Evolutionary conservation across 345 rosid species (phyloP).

Genomic region (Sapria himalayana): DNA sequence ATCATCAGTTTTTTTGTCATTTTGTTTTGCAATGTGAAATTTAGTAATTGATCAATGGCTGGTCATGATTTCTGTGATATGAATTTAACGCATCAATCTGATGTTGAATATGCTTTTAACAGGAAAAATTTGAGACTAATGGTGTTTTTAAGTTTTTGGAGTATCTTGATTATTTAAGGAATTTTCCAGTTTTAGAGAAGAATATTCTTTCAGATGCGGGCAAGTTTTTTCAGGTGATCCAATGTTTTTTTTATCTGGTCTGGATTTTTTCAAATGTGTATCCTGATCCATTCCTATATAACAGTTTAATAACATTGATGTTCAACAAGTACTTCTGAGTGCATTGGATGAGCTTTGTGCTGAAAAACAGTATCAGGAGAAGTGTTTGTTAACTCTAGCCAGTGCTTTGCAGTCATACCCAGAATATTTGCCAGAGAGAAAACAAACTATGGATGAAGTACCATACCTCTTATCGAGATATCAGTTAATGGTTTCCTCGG

Average conservation of each 20-base stretch:
- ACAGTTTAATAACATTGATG: conserved; percentile 30
- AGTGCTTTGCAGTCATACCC: conserved; percentile 31
- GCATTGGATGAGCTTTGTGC: conserved; percentile 48
- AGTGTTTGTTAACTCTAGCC: conserved; percentile 38
- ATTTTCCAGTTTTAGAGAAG: conserved; percentile 11
- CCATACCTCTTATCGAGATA: conserved; percentile 32
- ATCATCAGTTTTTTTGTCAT: too few relatives aligned
- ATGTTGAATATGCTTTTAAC: conserved; percentile 5
- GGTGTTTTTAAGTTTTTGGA: conserved; percentile 47
- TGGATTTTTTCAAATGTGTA: too few relatives aligned
- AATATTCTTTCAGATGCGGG: conserved; percentile 8
- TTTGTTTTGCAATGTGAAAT: too few relatives aligned
- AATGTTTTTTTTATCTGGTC: background rate
- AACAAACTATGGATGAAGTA: conserved; percentile 18
- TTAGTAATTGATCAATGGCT: too few relatives aligned
- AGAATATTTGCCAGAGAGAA: conserved; percentile 15
- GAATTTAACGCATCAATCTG: too few relatives aligned
- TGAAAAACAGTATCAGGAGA: conserved; percentile 47
- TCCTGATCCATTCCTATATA: conserved; percentile 1
- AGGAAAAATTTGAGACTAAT: conserved; percentile 47
- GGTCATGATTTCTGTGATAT: too few relatives aligned
- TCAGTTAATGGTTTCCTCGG: conserved; percentile 54
- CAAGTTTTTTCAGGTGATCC: background rate
- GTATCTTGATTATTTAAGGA: conserved; percentile 35
- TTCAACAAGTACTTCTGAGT: conserved; percentile 35